Evolutionary conservation across 495 filamentous ascomycete species (phyloP).

Genomic region (Podospora tetraspora): DNA sequence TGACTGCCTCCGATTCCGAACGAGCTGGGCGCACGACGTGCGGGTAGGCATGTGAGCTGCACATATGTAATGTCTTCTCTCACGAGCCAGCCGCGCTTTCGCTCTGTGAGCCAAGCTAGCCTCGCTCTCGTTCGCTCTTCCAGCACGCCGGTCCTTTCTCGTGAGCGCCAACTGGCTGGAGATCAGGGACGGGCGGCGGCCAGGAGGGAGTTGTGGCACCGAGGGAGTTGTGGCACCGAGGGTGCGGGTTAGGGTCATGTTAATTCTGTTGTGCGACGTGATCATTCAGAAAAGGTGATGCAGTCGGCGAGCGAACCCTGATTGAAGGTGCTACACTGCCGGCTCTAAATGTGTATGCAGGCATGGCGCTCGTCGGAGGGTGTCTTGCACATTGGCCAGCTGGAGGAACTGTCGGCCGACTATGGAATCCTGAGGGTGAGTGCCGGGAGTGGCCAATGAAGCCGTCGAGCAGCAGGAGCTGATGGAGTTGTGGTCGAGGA

Average conservation of each 20-base stretch:
- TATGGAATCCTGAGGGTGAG: neutral
- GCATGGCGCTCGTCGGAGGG: neutral
- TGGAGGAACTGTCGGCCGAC: neutral
- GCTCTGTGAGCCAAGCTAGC: neutral
- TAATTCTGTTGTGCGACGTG: slow-evolving; percentile 2
- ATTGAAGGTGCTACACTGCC: neutral
- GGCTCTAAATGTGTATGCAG: neutral
- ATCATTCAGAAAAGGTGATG: slow-evolving; percentile 4
- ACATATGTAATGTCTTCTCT: neutral
- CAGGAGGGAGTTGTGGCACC: slow-evolving; percentile 4
- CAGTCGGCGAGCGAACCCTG: slow-evolving; percentile 1
- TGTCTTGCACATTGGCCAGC: neutral
- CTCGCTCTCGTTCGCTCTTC: neutral
- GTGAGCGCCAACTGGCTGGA: neutral
- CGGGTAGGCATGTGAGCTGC: slow-evolving; percentile 3
- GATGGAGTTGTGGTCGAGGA: neutral
- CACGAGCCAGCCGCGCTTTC: neutral
- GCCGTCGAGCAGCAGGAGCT: neutral
- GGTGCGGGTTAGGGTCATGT: slow-evolving; percentile 9
- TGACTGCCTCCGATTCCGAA: slow-evolving; percentile 5
- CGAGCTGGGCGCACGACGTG: slow-evolving; percentile 4
- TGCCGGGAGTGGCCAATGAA: neutral
- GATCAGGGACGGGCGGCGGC: slow-evolving; percentile 1
- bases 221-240: slow-evolving; percentile 10
- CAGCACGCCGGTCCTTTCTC: neutral